These are phyloP conservation scores for Xerocomellus chrysenteron DNA, from an alignment of 768 basidiomycete species.

Conservation along the genomic window DNA sequence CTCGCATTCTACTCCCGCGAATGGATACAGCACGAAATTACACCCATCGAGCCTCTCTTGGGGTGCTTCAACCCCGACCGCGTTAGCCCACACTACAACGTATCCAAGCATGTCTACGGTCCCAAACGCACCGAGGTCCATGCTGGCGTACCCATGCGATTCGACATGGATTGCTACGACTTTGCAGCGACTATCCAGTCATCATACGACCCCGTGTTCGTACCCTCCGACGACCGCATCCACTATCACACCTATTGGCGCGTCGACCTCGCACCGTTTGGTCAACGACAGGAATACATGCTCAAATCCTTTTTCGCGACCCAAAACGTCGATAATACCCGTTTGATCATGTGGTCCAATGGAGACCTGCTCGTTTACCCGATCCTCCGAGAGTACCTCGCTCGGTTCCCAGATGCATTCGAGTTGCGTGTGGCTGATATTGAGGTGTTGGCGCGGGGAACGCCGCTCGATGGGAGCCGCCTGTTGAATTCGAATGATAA, in stretches of 20 bases:
- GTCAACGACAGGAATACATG: constrained; percentile 82
- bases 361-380: constrained; percentile 60
- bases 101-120: constrained; percentile 61
- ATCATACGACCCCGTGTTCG: constrained; percentile 3
- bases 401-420: constrained; percentile 68
- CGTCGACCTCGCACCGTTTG: constrained; percentile 80
- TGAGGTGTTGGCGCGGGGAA: constrained; percentile 63
- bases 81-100: constrained; percentile 66
- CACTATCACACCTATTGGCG: constrained; percentile 96
- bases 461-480: constrained; percentile 66
- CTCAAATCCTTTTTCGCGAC: constrained; percentile 94
- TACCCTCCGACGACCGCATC: constrained; percentile 43
- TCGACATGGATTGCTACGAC: constrained; percentile 90
- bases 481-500: constrained; percentile 63
- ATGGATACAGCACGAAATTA: constrained; percentile 77
- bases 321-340: constrained; percentile 63
- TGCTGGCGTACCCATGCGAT: constrained; percentile 72
- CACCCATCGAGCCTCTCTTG: constrained; percentile 57
- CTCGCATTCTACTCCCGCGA: constrained; percentile 70
- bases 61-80: constrained; percentile 71
- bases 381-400: constrained; percentile 59
- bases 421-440: constrained; percentile 71
- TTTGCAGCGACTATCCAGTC: constrained; percentile 80
- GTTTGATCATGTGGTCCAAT: constrained; percentile 90
- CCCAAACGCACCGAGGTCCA: constrained; percentile 70